Base-by-base conservation (phyloP, 1,284 basidiomycete species). In the Mixia osmundae region DNA sequence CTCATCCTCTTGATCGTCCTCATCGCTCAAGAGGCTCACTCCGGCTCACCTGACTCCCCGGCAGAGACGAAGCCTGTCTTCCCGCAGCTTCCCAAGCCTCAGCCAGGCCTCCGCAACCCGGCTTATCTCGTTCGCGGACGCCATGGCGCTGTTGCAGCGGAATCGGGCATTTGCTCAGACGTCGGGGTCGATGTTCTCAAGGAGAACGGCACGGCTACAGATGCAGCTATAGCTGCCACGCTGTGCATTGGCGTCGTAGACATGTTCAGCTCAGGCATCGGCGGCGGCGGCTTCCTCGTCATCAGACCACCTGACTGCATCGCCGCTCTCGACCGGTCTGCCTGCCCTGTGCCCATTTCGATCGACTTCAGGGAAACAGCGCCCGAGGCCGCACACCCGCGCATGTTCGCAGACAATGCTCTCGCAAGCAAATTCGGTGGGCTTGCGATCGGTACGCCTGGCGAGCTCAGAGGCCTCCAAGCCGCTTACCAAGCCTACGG, bases 201-300 rank as follows among this genome's bases (percentile, higher is more conserved):
- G 54, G 67, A 71, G 5, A 82, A 80, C 22, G 89, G 87, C 12
- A 85, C 78, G 44, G 87, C 87, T 0, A 70, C 89, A 8, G 89
- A 95, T 49, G 75, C 85, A 1, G 74, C 72, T 0, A 68, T 94
- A 36, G 71, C 72, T 25, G 64, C 76, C 1, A 69, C 75, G 2
- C 62, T 91, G 22, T 91, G 85, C 52, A 14, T 26, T 21, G 19
- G 23, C 5, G 25, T 33, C n/a, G 21, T 18, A 30, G 26, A 24
- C 23, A 21, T 26, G 33, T 40, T 31, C 26, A 39, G 20, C 36
- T 52, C 48, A 70, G 25, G 83, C 83, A 76, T 91, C 33, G 82
- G 80, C 15, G 83, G 83, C 2, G 85, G 82, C 20, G 85, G 85
- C 0, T 85, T 87, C 53, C 80, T 89, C 72, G 72, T 74, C 22